Evolutionary conservation across 768 basidiomycete species (phyloP), one percentile per base, ranked within the genome.

Genomic region (Kwoniella newhampshirensis): DNA sequence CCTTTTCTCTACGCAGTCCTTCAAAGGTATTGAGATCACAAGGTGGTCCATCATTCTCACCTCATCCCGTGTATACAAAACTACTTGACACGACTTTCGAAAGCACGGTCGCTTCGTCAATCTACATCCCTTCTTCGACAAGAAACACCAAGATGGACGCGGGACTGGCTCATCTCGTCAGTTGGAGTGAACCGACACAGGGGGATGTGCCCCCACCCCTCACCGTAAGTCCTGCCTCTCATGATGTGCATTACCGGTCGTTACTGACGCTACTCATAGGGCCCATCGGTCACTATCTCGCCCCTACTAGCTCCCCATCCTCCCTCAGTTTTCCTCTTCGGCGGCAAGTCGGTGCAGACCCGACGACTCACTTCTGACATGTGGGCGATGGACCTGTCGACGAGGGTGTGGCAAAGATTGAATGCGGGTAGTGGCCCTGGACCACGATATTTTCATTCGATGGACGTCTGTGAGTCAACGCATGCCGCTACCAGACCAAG

Each of bases 391-490:
- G 87, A 97, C 79, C 80, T 97, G 63, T 80, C 85, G 52, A 85
- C 86, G 1, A 86, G 88, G 69, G 77, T 80, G 11, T 99, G 96
- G 96, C 82, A 86, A 66, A 85, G 81, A 70, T 71, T 92, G 8
- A 76, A 78, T 81, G 1, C 87, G 86, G 54, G 87, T 2, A 32
- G 37, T 12, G 70, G 58, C 17, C 60, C 94, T 0, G 81, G 83
- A 44, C 83, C 91, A 23, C 85, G 96, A 39, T 99, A 99, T 75
- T 99, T 99, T 73, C 96, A 99, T 77, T 90, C 87, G 60, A 84
- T 89, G 12, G 91, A 96, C 77, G 78, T 85, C 54, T 94, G 73
- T 72, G 55, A 68, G 73, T 75, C 7, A 13, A 36, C 32, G 39
- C 26, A 39, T 27, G 20, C 20, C 17, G 6, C 26, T 1, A 2